These are phyloP conservation scores for Rhizopus sp. DNA, from an alignment of 371 early-diverging fungal genomes.

Conservation along the genomic window DNA sequence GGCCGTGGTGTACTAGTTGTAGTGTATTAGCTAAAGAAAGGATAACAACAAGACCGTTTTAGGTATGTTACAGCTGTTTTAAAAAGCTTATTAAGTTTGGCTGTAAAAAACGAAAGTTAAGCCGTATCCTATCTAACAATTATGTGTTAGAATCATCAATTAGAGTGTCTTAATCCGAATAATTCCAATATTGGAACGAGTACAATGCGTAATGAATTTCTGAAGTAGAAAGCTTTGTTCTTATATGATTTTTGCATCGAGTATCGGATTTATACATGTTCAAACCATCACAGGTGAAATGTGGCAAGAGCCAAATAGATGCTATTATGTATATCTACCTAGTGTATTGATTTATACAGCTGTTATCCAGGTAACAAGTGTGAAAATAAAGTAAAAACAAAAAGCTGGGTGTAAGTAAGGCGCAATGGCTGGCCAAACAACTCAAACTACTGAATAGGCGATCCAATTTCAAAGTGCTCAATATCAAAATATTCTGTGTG, in stretches of 20 bases:
- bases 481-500: no score
- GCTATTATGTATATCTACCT: conserved; percentile 16
- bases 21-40: conserved; percentile 8
- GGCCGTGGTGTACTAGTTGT: conserved; percentile 7
- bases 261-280: conserved; percentile 16
- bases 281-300: conserved; percentile 13
- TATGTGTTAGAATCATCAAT: conserved; percentile 10
- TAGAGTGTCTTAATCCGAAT: conserved; percentile 13
- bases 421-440: no score
- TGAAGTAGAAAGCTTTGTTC: conserved; percentile 16
- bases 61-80: conserved; percentile 4
- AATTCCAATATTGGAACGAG: conserved; percentile 13
- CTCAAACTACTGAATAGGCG: no score
- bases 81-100: conserved; percentile 3
- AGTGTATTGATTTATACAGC: conserved; percentile 14
- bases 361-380: conserved; percentile 7
- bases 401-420: conserved; percentile 6
- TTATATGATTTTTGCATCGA: no score
- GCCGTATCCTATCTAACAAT: conserved; percentile 2
- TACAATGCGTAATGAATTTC: conserved; percentile 15
- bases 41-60: conserved; percentile 9
- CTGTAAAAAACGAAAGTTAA: conserved; percentile 4
- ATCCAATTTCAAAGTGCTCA: no score
- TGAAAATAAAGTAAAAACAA: conserved; percentile 13
- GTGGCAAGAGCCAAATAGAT: conserved; percentile 10